phyloP scores from a whole-genome alignment of 1,284 basidiomycete genomes.

The Puccinia novopanici region DNA sequence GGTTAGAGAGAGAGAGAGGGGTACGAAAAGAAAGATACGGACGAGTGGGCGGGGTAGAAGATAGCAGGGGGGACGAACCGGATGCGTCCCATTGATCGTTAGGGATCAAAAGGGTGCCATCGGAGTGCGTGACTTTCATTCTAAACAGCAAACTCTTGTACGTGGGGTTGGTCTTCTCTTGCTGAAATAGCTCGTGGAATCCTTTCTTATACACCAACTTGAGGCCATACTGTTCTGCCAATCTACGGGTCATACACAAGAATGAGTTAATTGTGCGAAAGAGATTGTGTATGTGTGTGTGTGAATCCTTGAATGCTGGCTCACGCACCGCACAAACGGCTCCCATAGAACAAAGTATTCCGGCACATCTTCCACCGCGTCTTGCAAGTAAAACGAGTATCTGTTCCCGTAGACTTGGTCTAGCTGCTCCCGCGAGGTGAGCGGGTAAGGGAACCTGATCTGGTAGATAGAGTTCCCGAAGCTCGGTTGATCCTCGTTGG shows the following conservation, averaged over 20 bases:
- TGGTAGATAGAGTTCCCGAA: slow-evolving; percentile 91
- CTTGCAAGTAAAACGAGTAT: slow-evolving; percentile 88
- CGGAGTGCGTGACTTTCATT: slow-evolving; percentile 82
- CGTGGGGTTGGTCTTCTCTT: slow-evolving; percentile 69
- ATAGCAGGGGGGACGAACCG: slow-evolving; percentile 67
- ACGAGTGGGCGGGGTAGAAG: neutral
- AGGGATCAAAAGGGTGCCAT: slow-evolving; percentile 85
- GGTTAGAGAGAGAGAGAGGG: neutral
- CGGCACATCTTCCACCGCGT: slow-evolving; percentile 94
- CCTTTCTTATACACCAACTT: slow-evolving; percentile 75
- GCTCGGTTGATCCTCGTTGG: slow-evolving; percentile 64
- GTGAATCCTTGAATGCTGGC: neutral
- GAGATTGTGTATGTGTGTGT: neutral
- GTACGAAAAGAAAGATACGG: neutral
- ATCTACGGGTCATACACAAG: slow-evolving; percentile 61
- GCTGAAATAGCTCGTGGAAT: slow-evolving; percentile 81
- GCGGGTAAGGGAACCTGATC: slow-evolving; percentile 78
- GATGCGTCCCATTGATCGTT: slow-evolving; percentile 94
- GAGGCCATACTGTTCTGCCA: slow-evolving; percentile 81
- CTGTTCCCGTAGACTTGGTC: slow-evolving; percentile 74
- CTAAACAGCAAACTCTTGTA: slow-evolving; percentile 66
- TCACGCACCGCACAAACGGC: slow-evolving; percentile 76
- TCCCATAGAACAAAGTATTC: slow-evolving; percentile 96
- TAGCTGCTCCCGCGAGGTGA: neutral
- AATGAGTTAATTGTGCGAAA: slow-evolving; percentile 14